Evolutionary conservation across 2,329 filamentous ascomycete genomes (phyloP), one percentile per base, ranked within the genome.

Genomic region (Neopestalotiopsis sp.): DNA sequence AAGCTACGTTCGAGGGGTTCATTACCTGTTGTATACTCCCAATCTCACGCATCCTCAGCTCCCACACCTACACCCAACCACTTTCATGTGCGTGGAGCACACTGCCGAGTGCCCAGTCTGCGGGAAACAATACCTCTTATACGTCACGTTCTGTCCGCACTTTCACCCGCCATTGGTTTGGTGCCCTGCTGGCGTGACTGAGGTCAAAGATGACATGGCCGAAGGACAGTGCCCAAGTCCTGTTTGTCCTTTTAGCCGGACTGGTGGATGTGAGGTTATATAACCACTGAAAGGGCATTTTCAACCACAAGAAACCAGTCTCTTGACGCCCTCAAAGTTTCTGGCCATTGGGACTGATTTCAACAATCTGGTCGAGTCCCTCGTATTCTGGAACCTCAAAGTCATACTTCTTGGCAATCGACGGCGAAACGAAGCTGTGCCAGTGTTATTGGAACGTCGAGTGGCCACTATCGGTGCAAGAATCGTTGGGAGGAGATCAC

Each of bases 331-430:
- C 57, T 85, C 76, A 91, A 70, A 91, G 82, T 76, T 87, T 90
- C 72, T 86, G 81, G 45, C 80, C 84, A 61, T 80, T 79, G 12
- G 79, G 76, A 14, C 81, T 82, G 57, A 97, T 86, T 80, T 99
- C 96, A 67, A 95, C 91, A 73, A 98, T 86, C 81, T 98, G 96
- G 80, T 98, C 95, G 73, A 96, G 82, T 0, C 95, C 96, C 74
- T 92, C 85, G 80, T 98, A 99, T 72, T 88, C 82, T 5, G 95
- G 95, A 66, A 97, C 79, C 74, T 96, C 92, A 71, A 99, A 87
- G 61, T 89, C 89, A 82, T 97, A 99, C 82, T 96, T 98, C 74
- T 92, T 88, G 42, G 94, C 92, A 75, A 98, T 90, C 65, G 86
- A 85, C 66, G 89, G 89, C 24, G 92, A 89, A 76, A 99, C 87